Conservation (phyloP, 352 stramenopile genomes). For the Pythium plurisporium region DNA sequence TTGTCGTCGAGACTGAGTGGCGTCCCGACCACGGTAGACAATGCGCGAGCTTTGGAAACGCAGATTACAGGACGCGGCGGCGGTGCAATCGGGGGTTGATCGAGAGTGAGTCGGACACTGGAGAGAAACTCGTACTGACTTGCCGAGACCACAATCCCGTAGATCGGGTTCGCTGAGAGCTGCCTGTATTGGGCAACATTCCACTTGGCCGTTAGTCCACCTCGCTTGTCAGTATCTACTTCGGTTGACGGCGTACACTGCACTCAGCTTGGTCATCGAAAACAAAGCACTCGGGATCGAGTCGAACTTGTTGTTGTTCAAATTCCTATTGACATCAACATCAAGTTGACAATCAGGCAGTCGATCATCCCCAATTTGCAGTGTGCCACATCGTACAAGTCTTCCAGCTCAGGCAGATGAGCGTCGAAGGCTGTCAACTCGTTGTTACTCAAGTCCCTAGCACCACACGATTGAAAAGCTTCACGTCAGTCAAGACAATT, state of each 20-base stretch:
- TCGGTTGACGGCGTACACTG: too few relatives aligned
- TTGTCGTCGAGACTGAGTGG: not conserved
- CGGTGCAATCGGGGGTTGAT: not conserved
- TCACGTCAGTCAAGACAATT: too few relatives aligned
- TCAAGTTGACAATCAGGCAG: not conserved
- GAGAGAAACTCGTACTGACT: not conserved
- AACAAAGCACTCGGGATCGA: not conserved
- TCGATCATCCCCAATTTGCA: too few relatives aligned
- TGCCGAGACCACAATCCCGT: not conserved
- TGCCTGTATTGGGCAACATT: not conserved
- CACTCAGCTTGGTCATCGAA: not conserved
- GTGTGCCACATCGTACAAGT: too few relatives aligned
- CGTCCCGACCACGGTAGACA: not conserved
- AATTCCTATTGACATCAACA: not conserved
- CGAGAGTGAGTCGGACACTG: not conserved
- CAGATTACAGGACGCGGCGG: not conserved
- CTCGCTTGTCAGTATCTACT: too few relatives aligned
- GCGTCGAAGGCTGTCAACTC: not conserved
- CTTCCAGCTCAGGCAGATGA: not conserved
- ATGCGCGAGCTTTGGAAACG: not conserved
- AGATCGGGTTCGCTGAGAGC: not conserved
- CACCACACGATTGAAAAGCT: too few relatives aligned
- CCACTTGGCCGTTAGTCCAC: not conserved
- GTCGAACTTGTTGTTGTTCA: not conserved
- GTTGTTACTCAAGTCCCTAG: not conserved